phyloP scores from a whole-genome alignment of 257 asterid genomes.

The Rehmannia glutinosa region DNA sequence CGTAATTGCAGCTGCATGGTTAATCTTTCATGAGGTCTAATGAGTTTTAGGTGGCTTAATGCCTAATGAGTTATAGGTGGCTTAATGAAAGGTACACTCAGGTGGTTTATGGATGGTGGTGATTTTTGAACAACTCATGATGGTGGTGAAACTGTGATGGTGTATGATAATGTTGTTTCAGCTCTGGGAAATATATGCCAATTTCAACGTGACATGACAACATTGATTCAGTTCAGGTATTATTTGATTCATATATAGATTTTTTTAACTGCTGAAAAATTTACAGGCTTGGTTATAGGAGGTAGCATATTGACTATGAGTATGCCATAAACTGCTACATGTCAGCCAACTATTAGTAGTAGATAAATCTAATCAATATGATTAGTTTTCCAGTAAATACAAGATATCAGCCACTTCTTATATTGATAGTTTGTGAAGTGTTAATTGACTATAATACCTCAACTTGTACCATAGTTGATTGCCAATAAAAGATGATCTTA shows the following conservation, averaged over 20 bases:
- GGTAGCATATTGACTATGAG: neutral
- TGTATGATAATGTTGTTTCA: no score
- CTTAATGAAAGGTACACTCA: no score
- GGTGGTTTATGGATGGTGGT: no score
- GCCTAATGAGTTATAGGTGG: no score
- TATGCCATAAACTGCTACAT: no score
- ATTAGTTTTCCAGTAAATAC: neutral
- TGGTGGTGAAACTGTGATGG: slow-evolving; percentile 88
- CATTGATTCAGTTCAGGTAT: slow-evolving; percentile 78
- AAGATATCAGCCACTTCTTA: neutral
- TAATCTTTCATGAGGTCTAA: no score
- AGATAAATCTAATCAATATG: no score
- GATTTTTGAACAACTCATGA: no score
- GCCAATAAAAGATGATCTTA: slow-evolving; percentile 76
- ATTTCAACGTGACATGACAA: slow-evolving; percentile 82
- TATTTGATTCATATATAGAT: slow-evolving; percentile 16
- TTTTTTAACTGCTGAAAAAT: neutral
- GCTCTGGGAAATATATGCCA: slow-evolving; percentile 86
- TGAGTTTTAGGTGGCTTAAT: no score
- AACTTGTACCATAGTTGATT: slow-evolving; percentile 39
- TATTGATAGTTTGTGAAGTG: neutral
- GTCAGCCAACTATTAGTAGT: no score
- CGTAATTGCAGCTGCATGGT: no score
- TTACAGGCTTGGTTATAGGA: slow-evolving; percentile 4
- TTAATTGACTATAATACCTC: neutral